phyloP scores from a whole-genome alignment of 148 eudicot genomes.

The Nepenthes mirabilis region DNA sequence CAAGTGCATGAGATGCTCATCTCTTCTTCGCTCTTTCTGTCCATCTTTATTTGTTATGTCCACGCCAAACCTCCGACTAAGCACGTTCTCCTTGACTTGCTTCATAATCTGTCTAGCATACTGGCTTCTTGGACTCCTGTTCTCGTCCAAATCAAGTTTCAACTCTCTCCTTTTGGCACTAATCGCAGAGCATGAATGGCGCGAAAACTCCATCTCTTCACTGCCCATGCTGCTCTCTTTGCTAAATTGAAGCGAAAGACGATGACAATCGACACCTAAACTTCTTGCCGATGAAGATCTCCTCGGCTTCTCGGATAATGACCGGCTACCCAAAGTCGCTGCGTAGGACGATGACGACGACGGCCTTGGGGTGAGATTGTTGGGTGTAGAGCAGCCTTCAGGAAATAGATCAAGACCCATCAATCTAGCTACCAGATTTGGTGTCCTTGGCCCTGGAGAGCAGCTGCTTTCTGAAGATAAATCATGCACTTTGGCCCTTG shows the following conservation, averaged over 20 bases:
- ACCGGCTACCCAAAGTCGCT: conserved; percentile 2
- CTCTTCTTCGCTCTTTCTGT: conserved; percentile 20
- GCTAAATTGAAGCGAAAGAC: conserved; percentile 44
- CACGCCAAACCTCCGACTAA: conserved; percentile 45
- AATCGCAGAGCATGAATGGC: conserved; percentile 34
- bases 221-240: conserved; percentile 30
- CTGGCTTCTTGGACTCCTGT: conserved; percentile 28
- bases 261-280: conserved; percentile 32
- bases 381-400: conserved; percentile 23
- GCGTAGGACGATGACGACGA: conserved; percentile 14
- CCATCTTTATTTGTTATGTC: conserved; percentile 51
- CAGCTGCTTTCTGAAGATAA: conserved; percentile 23
- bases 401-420: conserved; percentile 72
- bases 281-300: conserved; percentile 18
- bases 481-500: conserved; percentile 22
- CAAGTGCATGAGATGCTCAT: conserved; percentile 22
- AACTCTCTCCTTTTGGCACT: conserved; percentile 15
- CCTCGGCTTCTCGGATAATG: conserved; percentile 18
- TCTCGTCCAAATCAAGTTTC: conserved; percentile 17
- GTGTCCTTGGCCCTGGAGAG: conserved; percentile 42
- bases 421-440: conserved; percentile 49
- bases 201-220: conserved; percentile 21
- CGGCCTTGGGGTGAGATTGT: conserved; percentile 20
- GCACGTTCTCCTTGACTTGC: conserved; percentile 54
- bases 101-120: conserved; percentile 58